Conservation (phyloP, 2,329 filamentous ascomycete species). For the Diaporthe australafricana region DNA sequence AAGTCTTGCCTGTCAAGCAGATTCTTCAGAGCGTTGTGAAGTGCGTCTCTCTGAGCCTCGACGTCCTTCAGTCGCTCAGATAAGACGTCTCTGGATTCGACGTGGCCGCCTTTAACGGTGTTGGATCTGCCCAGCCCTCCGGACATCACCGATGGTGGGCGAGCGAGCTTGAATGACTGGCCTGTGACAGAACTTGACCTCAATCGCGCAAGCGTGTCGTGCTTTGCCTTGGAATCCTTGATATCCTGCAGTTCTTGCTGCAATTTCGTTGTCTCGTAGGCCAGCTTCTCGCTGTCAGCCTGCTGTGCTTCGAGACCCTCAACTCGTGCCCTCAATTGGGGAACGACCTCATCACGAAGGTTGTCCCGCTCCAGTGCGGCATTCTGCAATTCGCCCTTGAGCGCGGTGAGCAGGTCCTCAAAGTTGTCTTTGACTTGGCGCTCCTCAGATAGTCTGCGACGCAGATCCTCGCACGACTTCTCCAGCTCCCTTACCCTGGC, state of each 20-base stretch:
- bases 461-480: slow-evolving; percentile 81
- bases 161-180: slow-evolving; percentile 45
- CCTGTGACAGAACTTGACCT: slow-evolving; percentile 54
- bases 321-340: slow-evolving; percentile 79
- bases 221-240: slow-evolving; percentile 57
- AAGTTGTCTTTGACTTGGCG: slow-evolving; percentile 91
- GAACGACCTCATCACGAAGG: slow-evolving; percentile 87
- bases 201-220: slow-evolving; percentile 47
- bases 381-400: slow-evolving; percentile 84
- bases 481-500: slow-evolving; percentile 83
- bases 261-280: slow-evolving; percentile 85
- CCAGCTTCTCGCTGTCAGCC: slow-evolving; percentile 76
- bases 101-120: slow-evolving; percentile 61
- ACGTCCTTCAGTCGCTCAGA: slow-evolving; percentile 90
- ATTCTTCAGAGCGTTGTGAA: slow-evolving; percentile 87
- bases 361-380: slow-evolving; percentile 92
- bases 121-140: slow-evolving; percentile 64
- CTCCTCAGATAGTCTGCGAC: slow-evolving; percentile 86
- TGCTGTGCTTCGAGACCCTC: slow-evolving; percentile 83
- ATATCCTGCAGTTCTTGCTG: slow-evolving; percentile 85
- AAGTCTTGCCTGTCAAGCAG: slow-evolving; percentile 87
- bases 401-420: slow-evolving; percentile 87
- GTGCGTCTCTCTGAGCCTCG: slow-evolving; percentile 90
- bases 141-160: slow-evolving; percentile 43
- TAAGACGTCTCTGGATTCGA: slow-evolving; percentile 74